Evolutionary conservation across 495 filamentous ascomycete species (phyloP).

Genomic region (Tuber borchii): DNA sequence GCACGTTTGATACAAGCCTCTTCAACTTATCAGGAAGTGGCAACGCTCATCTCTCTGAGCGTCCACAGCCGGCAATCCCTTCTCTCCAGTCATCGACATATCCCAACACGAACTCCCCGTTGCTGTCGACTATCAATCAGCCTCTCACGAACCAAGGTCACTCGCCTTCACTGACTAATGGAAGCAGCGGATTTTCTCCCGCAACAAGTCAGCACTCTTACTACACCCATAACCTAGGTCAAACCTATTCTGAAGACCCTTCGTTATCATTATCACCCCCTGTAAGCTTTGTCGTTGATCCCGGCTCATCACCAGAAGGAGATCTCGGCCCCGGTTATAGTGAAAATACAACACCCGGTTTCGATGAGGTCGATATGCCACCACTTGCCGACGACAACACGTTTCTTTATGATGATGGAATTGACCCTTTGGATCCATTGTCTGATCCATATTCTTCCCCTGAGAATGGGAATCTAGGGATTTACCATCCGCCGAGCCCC

Average conservation of each 20-base stretch:
- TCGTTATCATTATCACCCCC: not conserved
- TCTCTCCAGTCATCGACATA: not conserved
- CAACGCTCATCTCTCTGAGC: constrained; percentile 1
- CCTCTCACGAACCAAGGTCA: not conserved
- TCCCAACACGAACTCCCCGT: not conserved
- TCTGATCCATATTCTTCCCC: constrained; percentile 8
- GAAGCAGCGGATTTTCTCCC: not conserved
- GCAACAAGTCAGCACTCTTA: not conserved
- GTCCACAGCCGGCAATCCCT: not conserved
- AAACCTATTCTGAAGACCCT: not conserved
- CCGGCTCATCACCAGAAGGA: not conserved
- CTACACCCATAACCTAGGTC: not conserved
- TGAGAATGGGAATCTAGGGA: constrained; percentile 1
- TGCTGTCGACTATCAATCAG: not conserved
- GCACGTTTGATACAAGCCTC: not conserved
- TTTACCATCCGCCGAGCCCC: constrained; percentile 35
- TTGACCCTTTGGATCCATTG: constrained; percentile 7
- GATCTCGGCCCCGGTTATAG: constrained; percentile 12
- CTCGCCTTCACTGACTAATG: not conserved
- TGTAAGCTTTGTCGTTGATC: not conserved
- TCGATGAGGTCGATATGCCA: constrained; percentile 33
- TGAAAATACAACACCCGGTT: constrained; percentile 35
- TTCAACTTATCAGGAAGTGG: constrained; percentile 1
- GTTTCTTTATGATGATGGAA: constrained; percentile 6
- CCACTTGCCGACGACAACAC: constrained; percentile 27